Evolutionary conservation across 2,329 filamentous ascomycete genomes (phyloP).

Genomic region (Curvularia eragrostidis): DNA sequence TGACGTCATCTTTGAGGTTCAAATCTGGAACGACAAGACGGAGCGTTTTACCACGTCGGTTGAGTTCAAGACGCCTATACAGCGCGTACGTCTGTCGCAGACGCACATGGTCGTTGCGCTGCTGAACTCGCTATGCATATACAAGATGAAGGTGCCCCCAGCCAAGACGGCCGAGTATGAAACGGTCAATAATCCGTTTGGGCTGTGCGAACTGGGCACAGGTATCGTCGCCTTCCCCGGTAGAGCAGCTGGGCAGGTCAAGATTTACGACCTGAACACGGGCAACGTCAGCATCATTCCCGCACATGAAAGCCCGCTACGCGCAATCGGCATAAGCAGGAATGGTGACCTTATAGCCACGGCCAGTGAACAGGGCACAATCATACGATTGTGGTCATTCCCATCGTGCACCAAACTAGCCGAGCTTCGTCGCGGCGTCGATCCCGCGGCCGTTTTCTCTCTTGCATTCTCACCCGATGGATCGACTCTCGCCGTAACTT

Average conservation of each 20-base stretch:
- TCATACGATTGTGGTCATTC: constrained; percentile 85
- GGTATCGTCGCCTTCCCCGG: constrained; percentile 83
- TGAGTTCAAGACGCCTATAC: constrained; percentile 79
- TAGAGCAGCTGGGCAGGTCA: constrained; percentile 85
- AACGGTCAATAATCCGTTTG: constrained; percentile 83
- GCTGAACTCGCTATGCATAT: constrained; percentile 81
- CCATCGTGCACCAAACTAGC: constrained; percentile 78
- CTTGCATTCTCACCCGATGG: constrained; percentile 86
- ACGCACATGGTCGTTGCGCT: constrained; percentile 81
- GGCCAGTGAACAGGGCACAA: constrained; percentile 89
- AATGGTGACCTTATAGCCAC: constrained; percentile 86
- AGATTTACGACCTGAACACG: constrained; percentile 78
- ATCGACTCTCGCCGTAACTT: constrained; percentile 84
- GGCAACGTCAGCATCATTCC: constrained; percentile 92
- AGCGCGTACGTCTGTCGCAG: constrained; percentile 78
- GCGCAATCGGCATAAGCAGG: constrained; percentile 78
- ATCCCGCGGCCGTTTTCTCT: constrained; percentile 85
- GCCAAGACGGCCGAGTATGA: constrained; percentile 77
- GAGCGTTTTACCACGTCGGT: constrained; percentile 77
- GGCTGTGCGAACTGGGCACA: constrained; percentile 77
- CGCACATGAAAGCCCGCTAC: constrained; percentile 80
- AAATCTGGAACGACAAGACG: constrained; percentile 91
- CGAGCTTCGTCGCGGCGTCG: constrained; percentile 87
- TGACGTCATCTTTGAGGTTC: constrained; percentile 60
- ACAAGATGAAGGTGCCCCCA: constrained; percentile 76